Evolutionary conservation across 768 basidiomycete species (phyloP), one percentile per base, ranked within the genome.

Genomic region (Tricholoma sp.): DNA sequence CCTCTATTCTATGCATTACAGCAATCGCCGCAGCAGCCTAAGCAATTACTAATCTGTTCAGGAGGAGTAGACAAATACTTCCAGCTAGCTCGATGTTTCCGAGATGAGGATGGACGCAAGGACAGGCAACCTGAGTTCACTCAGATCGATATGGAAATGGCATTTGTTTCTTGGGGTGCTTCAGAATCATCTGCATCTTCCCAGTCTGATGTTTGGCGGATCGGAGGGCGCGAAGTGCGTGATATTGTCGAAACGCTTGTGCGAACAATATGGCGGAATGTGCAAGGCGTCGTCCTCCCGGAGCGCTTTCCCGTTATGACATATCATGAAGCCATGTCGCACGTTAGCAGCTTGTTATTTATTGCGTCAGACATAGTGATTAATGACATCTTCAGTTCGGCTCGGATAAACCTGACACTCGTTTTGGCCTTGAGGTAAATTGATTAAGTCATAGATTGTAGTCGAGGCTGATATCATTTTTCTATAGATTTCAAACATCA

Each of bases 51-150:
- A 55, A 89, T 97, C 20, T 87, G 88, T 59, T 96, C 94, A 8
- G 95, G 94, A 15, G 85, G 80, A 3, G 79, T 95, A n/a, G 89
- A 93, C 66, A 84, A 80, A 61, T 98, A 98, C 72, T 98, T 84
- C 72, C 95, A 98, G 69, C 78, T 98, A 53, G 95, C 95, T 12
- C 84, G 84, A 61, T 98, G 95, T 72, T 98, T 98, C 78, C 83
- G 95, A 45, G 95, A 98, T 70, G 95, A 98, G 71, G 93, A 92
- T 65, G 94, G 94, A 4, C 81, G 95, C 55, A 94, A 90, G 70
- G 95, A 98, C 68, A 81, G 95, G 44, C 95, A 98, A 66, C 94
- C 95, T 0, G 95, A 98, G 70, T 98, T 98, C 72, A 98, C 95
- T 18, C 95, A 98, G 73, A 78, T 98, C 58, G 95, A 98, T 83